phyloP scores from a whole-genome alignment of 2,329 filamentous ascomycete genomes.

The Aspergillus carbonarius region DNA sequence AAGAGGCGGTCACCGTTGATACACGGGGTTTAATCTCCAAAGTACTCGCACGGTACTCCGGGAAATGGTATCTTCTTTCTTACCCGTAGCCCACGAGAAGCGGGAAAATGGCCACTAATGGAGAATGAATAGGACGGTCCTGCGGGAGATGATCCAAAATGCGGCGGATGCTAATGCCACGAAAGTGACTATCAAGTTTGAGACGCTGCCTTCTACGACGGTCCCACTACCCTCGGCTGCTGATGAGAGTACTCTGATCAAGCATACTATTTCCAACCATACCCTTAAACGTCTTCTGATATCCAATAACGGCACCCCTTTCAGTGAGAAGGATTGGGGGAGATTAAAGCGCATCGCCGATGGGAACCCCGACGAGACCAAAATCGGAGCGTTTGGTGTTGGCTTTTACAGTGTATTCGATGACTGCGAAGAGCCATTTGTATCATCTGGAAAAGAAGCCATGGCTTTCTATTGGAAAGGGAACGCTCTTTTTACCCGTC shows the following conservation, averaged over 20 bases:
- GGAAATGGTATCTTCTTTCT: constrained; percentile 74
- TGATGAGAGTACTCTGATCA: constrained; percentile 69
- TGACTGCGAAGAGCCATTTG: constrained; percentile 96
- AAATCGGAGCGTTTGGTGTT: constrained; percentile 97
- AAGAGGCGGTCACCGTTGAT: constrained; percentile 97
- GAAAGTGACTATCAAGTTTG: constrained; percentile 86
- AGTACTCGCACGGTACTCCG: constrained; percentile 91
- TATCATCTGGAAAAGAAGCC: constrained; percentile 85
- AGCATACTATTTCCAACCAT: constrained; percentile 80
- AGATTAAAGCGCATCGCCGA: constrained; percentile 96
- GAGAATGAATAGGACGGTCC: constrained; percentile 50
- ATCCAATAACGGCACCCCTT: constrained; percentile 86
- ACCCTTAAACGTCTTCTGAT: constrained; percentile 86
- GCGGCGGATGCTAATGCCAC: constrained; percentile 94
- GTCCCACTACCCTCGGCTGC: constrained; percentile 67
- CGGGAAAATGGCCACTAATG: constrained; percentile 27
- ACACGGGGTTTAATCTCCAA: constrained; percentile 97
- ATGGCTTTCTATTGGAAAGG: constrained; percentile 99
- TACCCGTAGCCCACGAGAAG: not conserved
- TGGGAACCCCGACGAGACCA: constrained; percentile 97
- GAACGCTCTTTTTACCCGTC: constrained; percentile 93
- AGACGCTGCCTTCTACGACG: constrained; percentile 79
- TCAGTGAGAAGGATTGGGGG: constrained; percentile 88
- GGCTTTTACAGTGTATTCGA: constrained; percentile 99
- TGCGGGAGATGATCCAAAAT: constrained; percentile 95